A percentile compares a stretch with the other conserved stretches of the same genome.
phyloP scores from a whole-genome alignment of 106 monocot species.

The Gastrodia elata region DNA sequence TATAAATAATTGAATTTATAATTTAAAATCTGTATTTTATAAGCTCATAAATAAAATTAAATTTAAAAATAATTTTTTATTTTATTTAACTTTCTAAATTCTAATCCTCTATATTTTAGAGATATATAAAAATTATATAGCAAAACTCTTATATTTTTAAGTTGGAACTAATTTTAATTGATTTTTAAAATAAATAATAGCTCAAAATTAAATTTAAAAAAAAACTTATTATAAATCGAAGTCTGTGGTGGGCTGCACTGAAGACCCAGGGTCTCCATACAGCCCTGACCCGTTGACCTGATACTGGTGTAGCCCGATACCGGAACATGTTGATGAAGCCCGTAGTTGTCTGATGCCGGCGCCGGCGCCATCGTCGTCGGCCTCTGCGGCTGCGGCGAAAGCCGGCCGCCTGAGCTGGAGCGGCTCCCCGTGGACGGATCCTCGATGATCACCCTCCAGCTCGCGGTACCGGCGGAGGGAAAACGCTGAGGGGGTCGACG shows the following conservation, averaged over 20 bases:
- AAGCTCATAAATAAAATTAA: too few relatives aligned
- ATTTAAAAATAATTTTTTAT: too few relatives aligned
- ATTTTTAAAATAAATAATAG: too few relatives aligned
- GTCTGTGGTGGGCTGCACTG: not conserved
- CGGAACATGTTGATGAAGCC: not conserved
- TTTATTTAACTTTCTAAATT: too few relatives aligned
- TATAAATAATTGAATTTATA: too few relatives aligned
- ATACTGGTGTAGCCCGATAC: not conserved
- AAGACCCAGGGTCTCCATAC: not conserved
- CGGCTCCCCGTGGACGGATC: slow-evolving; percentile 17
- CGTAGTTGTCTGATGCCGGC: not conserved
- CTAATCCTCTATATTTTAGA: too few relatives aligned
- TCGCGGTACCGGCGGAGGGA: slow-evolving; percentile 40
- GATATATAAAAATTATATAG: too few relatives aligned
- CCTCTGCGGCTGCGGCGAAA: not conserved
- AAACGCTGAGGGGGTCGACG: slow-evolving; percentile 44
- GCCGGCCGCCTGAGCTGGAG: slow-evolving; percentile 3
- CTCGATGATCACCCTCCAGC: slow-evolving; percentile 47
- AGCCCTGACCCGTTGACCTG: not conserved
- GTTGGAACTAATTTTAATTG: too few relatives aligned
- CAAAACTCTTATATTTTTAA: too few relatives aligned
- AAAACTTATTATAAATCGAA: too few relatives aligned
- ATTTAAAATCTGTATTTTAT: too few relatives aligned
- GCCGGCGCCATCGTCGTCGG: not conserved
- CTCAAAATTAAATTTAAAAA: too few relatives aligned